These are phyloP conservation scores for Claviceps sp. DNA, from an alignment of 2,329 filamentous ascomycete species.

Conservation along the genomic window DNA sequence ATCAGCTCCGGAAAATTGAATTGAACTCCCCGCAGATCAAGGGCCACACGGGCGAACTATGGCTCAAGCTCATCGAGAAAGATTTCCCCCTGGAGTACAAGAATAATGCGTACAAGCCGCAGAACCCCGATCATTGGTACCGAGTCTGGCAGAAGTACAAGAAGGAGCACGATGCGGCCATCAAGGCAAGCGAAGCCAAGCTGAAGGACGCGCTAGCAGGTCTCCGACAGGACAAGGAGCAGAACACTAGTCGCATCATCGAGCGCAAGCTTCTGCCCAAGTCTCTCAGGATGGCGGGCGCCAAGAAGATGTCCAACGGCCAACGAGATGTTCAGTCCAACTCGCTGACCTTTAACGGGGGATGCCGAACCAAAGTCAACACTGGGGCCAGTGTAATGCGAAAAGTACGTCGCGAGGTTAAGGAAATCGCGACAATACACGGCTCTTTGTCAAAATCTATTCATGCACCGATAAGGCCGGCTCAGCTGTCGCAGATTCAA, in stretches of 20 bases:
- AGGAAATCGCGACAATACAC: conserved; percentile 36
- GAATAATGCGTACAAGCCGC: conserved; percentile 49
- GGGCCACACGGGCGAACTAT: conserved; percentile 57
- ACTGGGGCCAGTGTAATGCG: conserved; percentile 40
- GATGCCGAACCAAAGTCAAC: conserved; percentile 38
- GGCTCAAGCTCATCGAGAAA: conserved; percentile 64
- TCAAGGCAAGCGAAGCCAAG: conserved; percentile 45
- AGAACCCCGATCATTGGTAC: conserved; percentile 59
- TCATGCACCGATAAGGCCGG: conserved; percentile 17
- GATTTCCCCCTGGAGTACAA: conserved; percentile 57
- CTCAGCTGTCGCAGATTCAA: conserved; percentile 25
- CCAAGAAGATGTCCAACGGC: conserved; percentile 15
- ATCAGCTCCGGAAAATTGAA: conserved; percentile 66
- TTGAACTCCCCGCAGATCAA: conserved; percentile 62
- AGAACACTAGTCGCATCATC: conserved; percentile 44
- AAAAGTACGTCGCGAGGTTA: conserved; percentile 42
- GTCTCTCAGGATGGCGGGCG: conserved; percentile 19
- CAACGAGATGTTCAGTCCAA: conserved; percentile 17
- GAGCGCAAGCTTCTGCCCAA: conserved; percentile 33
- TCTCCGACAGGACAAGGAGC: conserved; percentile 42
- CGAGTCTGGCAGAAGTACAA: conserved; percentile 62
- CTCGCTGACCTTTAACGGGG: conserved; percentile 29
- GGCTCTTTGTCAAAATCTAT: conserved; percentile 27
- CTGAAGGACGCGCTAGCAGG: conserved; percentile 44
- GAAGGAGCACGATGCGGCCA: conserved; percentile 40